Percentiles rank a stretch among this genome's conserved stretches.
Evolutionary conservation across 2,329 filamentous ascomycete genomes (phyloP).

Genomic region (Fusarium palustre): DNA sequence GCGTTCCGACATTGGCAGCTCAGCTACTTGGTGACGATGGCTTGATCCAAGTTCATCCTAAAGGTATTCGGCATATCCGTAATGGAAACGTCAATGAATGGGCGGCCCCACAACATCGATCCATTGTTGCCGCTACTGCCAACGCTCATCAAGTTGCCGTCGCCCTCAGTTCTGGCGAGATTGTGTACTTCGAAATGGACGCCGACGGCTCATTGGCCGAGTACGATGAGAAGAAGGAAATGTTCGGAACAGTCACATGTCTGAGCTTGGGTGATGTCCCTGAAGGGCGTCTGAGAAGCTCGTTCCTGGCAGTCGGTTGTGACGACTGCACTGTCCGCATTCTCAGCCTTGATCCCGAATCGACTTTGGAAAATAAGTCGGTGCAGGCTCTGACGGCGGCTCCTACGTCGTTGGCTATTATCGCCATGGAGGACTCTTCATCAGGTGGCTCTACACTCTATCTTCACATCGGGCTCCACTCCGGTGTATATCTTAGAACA

Average conservation of each 20-base stretch:
- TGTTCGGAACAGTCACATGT: conserved; percentile 95
- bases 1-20: conserved; percentile 89
- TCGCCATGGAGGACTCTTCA: conserved; percentile 94
- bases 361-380: conserved; percentile 91
- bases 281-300: conserved; percentile 87
- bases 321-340: conserved; percentile 97
- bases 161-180: conserved; percentile 93
- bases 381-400: conserved; percentile 93
- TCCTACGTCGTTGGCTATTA: conserved; percentile 88
- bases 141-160: conserved; percentile 95
- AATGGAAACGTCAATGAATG: conserved; percentile 87
- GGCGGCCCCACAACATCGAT: conserved; percentile 91
- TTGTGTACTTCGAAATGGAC: conserved; percentile 98
- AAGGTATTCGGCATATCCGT: conserved; percentile 91
- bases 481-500: conserved; percentile 94
- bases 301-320: conserved; percentile 94
- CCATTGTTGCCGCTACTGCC: conserved; percentile 92
- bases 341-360: conserved; percentile 88
- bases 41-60: conserved; percentile 94
- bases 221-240: conserved; percentile 93
- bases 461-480: conserved; percentile 94
- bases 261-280: conserved; percentile 94
- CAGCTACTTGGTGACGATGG: conserved; percentile 95
- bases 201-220: conserved; percentile 89
- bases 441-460: conserved; percentile 90